Evolutionary conservation across 2,329 filamentous ascomycete species (phyloP).

Genomic region (Teratosphaeria destructans): DNA sequence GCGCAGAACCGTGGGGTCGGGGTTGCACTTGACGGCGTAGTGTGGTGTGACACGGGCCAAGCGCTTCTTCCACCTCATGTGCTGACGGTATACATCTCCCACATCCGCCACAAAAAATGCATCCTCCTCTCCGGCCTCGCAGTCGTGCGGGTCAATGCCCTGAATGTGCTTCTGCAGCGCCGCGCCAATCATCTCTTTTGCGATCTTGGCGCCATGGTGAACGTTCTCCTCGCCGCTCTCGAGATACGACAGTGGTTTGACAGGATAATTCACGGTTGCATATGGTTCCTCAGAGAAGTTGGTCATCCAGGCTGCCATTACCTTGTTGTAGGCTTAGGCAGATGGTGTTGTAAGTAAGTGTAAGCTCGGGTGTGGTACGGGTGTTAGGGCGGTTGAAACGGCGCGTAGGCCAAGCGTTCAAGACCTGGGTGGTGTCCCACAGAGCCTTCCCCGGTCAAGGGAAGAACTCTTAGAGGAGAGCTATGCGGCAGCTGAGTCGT

Average conservation of each 20-base stretch:
- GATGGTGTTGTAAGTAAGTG: background rate
- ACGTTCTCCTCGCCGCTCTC: conserved; percentile 26
- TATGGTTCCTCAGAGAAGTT: conserved; percentile 33
- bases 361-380: conserved; percentile 16
- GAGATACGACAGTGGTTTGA: conserved; percentile 14
- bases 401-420: conserved; percentile 81
- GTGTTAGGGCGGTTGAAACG: conserved; percentile 92
- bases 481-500: conserved; percentile 97
- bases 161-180: conserved; percentile 79
- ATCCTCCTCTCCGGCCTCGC: conserved; percentile 88
- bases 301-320: background rate
- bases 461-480: conserved; percentile 96
- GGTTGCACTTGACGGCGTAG: conserved; percentile 99
- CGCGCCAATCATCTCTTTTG: conserved; percentile 76
- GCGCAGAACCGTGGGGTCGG: conserved; percentile 76
- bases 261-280: conserved; percentile 25
- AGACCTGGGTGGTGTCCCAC: conserved; percentile 63
- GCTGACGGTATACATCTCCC: conserved; percentile 97
- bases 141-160: conserved; percentile 74
- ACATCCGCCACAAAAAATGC: conserved; percentile 97
- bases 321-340: background rate
- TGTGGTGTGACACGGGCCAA: conserved; percentile 88
- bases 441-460: conserved; percentile 99
- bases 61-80: conserved; percentile 94
- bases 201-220: conserved; percentile 38